A percentile compares a stretch with the other conserved stretches of the same genome.
Conservation (phyloP, 1,284 basidiomycete genomes). For the Heterobasidion occidentale region DNA sequence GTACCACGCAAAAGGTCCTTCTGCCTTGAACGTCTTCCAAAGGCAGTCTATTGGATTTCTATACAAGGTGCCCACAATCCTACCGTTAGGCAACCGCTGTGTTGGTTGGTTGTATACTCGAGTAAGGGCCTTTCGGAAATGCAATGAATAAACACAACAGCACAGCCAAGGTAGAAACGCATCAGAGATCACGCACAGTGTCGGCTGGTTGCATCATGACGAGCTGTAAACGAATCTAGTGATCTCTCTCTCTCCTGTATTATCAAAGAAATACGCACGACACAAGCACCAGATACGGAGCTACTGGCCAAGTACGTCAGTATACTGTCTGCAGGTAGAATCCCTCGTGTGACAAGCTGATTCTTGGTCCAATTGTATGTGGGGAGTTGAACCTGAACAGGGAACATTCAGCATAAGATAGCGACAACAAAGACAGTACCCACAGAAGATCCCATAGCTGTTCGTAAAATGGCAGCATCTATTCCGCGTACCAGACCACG, state of each 20-base stretch:
- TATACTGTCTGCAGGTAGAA: conserved; percentile 66
- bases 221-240: conserved; percentile 37
- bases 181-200: conserved; percentile 46
- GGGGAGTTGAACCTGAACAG: conserved; percentile 78
- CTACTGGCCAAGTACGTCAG: conserved; percentile 88
- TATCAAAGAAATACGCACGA: conserved; percentile 44
- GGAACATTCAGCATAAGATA: not conserved
- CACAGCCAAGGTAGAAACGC: conserved; percentile 11
- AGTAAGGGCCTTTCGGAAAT: conserved; percentile 63
- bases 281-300: conserved; percentile 85
- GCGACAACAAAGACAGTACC: conserved; percentile 10
- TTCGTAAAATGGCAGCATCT: conserved; percentile 89
- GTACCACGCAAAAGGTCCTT: conserved; percentile 89
- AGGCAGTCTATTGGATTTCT: conserved; percentile 92
- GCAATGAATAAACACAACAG: conserved; percentile 5
- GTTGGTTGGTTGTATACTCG: conserved; percentile 97
- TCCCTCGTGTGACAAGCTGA: conserved; percentile 57
- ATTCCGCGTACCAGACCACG: conserved; percentile 85
- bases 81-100: conserved; percentile 63
- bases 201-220: conserved; percentile 86
- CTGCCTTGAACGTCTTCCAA: conserved; percentile 90
- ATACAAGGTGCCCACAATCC: conserved; percentile 73
- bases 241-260: no score
- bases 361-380: conserved; percentile 93
- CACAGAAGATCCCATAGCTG: conserved; percentile 89